Evolutionary conservation across 495 filamentous ascomycete genomes (phyloP).

Genomic region (Choiromyces venosus): DNA sequence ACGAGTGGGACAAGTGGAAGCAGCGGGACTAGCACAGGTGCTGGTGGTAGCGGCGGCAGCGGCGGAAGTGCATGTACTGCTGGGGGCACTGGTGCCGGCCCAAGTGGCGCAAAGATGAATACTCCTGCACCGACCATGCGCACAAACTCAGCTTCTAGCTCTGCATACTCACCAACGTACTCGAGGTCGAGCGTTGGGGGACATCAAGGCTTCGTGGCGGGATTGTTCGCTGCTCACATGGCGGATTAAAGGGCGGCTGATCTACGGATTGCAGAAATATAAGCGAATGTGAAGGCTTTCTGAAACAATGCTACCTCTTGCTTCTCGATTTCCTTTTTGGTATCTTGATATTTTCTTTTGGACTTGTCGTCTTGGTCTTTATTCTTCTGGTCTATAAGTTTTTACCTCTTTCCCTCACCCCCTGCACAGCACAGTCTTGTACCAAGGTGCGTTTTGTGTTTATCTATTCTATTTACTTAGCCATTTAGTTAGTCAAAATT

Average conservation of each 20-base stretch:
- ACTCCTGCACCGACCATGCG: constrained; percentile 17
- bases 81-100: not conserved
- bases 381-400: not conserved
- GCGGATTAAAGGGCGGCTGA: not conserved
- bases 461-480: not conserved
- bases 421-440: not conserved
- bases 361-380: not conserved
- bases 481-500: not conserved
- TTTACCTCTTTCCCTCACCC: not conserved
- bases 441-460: not conserved
- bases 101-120: constrained; percentile 12
- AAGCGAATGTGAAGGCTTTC: not conserved
- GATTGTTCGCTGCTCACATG: not conserved
- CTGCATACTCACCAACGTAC: constrained; percentile 22
- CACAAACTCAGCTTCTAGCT: constrained; percentile 14
- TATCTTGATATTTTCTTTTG: not conserved
- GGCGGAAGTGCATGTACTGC: not conserved
- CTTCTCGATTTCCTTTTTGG: not conserved
- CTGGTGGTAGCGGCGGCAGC: not conserved
- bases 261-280: not conserved
- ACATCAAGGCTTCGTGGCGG: not conserved
- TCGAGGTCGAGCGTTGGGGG: constrained; percentile 21
- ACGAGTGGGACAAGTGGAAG: not conserved
- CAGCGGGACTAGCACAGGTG: not conserved
- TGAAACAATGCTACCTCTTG: not conserved